Conservation (phyloP, 306 rosid species). For the Erythrophleum fordii region DNA sequence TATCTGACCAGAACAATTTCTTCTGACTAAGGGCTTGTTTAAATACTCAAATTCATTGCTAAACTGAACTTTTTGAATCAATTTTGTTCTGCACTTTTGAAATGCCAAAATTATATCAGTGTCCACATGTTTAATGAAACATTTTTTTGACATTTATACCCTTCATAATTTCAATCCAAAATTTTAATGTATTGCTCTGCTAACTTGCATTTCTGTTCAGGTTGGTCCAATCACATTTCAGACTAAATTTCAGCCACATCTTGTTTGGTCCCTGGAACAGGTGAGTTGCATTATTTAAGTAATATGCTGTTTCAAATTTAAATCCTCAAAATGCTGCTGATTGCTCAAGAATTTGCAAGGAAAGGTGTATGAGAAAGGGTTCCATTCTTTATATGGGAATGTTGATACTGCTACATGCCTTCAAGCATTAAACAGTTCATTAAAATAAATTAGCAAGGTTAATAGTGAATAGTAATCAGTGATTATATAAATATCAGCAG, state of each 20-base stretch:
- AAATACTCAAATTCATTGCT: not conserved
- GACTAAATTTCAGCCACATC: slow-evolving; percentile 91
- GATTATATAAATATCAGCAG: slow-evolving; percentile 6
- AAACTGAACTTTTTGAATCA: not conserved
- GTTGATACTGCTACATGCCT: slow-evolving; percentile 8
- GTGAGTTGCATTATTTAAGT: slow-evolving; percentile 49
- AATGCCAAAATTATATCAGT: not conserved
- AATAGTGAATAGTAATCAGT: not conserved
- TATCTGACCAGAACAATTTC: not conserved
- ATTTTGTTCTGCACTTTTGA: not conserved
- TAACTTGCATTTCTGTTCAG: slow-evolving; percentile 48
- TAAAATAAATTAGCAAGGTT: slow-evolving; percentile 15
- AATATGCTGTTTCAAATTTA: slow-evolving; percentile 1
- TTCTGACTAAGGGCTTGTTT: not conserved
- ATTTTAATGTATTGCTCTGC: slow-evolving; percentile 18
- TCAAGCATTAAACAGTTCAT: slow-evolving; percentile 1
- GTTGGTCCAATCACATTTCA: slow-evolving; percentile 81
- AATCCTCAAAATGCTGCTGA: slow-evolving; percentile 20
- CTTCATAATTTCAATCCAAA: not conserved
- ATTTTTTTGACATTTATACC: not conserved
- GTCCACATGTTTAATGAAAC: not conserved
- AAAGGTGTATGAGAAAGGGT: not conserved
- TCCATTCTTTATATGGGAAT: slow-evolving; percentile 29
- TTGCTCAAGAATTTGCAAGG: not conserved
- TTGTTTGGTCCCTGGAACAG: slow-evolving; percentile 90